A percentile compares a stretch with the other conserved stretches of the same genome.
Conservation (phyloP, 2,329 filamentous ascomycete species). For the Ophiostoma quercus region DNA sequence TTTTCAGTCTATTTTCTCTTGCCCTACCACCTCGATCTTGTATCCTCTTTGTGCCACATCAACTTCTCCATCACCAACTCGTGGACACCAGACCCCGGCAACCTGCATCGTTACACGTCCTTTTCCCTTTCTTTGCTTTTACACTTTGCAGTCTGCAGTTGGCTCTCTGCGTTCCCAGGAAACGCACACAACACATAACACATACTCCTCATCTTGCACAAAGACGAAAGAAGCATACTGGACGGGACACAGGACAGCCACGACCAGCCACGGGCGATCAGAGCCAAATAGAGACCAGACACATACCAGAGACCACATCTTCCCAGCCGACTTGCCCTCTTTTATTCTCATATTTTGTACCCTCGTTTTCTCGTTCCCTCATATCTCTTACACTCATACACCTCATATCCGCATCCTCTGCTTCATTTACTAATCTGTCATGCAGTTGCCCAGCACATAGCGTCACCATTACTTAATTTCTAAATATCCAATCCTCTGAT, state of each 20-base stretch:
- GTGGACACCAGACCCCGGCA: conserved; percentile 16
- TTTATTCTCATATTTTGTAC: background rate
- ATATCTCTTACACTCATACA: conserved; percentile 23
- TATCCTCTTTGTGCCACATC: background rate
- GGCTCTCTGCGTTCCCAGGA: background rate
- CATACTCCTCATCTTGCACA: conserved; percentile 12
- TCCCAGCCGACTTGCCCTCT: background rate
- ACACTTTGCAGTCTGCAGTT: background rate
- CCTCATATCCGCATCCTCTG: conserved; percentile 22
- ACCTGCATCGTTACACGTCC: conserved; percentile 22
- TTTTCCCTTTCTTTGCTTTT: conserved; percentile 7
- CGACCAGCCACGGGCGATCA: background rate
- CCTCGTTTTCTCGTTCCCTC: conserved; percentile 29
- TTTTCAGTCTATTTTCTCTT: background rate
- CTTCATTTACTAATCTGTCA: conserved; percentile 25
- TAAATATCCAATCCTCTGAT: background rate
- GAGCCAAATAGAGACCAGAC: background rate
- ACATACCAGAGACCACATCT: conserved; percentile 11
- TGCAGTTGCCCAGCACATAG: conserved; percentile 37
- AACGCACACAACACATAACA: background rate
- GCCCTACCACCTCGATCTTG: background rate
- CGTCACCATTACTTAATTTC: conserved; percentile 21
- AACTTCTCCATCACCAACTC: conserved; percentile 8
- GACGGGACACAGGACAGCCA: conserved; percentile 2
- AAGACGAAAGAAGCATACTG: conserved; percentile 10